Percentiles rank a stretch among this genome's conserved stretches.
Conservation (phyloP, 805 yeast genomes). For the Kluyveromyces wickerhamii region DNA sequence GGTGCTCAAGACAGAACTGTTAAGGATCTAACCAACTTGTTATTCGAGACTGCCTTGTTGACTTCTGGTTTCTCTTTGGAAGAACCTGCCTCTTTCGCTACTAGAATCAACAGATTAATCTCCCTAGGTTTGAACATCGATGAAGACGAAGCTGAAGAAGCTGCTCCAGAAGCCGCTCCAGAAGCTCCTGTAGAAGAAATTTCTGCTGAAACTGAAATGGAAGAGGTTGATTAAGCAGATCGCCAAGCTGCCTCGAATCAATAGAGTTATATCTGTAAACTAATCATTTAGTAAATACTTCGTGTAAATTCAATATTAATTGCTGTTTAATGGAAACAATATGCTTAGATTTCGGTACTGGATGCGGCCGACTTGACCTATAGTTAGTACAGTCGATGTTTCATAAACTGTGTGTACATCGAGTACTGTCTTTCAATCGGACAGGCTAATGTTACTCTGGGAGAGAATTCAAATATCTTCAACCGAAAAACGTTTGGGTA, state of each 20-base stretch:
- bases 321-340: too few species aligned
- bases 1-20: conserved; percentile 99
- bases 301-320: conserved; percentile 1
- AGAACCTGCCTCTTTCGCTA: conserved; percentile 96
- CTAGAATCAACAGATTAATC: conserved; percentile 96
- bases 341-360: too few species aligned
- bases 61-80: conserved; percentile 98
- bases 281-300: background rate
- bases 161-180: conserved; percentile 36
- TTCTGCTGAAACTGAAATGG: conserved; percentile 92
- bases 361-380: too few species aligned
- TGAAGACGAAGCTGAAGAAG: conserved; percentile 53
- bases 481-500: too few species aligned
- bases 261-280: conserved; percentile 1
- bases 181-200: conserved; percentile 47
- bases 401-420: too few species aligned
- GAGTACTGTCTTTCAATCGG: too few species aligned
- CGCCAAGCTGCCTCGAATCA: conserved; percentile 1
- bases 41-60: conserved; percentile 95
- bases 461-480: too few species aligned
- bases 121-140: conserved; percentile 97
- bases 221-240: conserved; percentile 81
- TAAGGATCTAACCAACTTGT: conserved; percentile 90
- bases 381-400: too few species aligned
- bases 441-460: too few species aligned